These are phyloP conservation scores for Tetramitus jugosus DNA, from an alignment of 208 protist species.

Conservation along the genomic window DNA sequence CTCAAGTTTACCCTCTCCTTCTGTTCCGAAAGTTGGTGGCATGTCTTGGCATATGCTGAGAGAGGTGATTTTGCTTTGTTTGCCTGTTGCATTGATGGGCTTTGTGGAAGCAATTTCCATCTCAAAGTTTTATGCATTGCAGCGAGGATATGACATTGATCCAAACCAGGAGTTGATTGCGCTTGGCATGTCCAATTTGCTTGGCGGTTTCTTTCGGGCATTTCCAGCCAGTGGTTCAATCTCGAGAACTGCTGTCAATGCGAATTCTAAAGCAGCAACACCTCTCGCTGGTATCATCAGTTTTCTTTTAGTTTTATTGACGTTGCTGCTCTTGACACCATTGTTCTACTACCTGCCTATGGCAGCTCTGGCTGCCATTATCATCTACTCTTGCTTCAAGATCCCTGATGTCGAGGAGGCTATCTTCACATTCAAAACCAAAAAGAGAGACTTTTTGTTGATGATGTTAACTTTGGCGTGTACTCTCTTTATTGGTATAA, in stretches of 20 bases:
- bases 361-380: slow-evolving; percentile 31
- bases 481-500: slow-evolving; percentile 18
- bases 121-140: slow-evolving; percentile 21
- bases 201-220: slow-evolving; percentile 25
- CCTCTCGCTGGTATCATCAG: slow-evolving; percentile 28
- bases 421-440: background rate
- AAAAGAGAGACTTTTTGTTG: slow-evolving; percentile 17
- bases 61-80: slow-evolving; percentile 1
- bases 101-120: slow-evolving; percentile 31
- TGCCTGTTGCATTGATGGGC: slow-evolving; percentile 22
- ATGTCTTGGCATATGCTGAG: slow-evolving; percentile 12
- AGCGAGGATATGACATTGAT: slow-evolving; percentile 29
- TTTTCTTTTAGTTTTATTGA: slow-evolving; percentile 23
- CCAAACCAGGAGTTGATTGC: slow-evolving; percentile 31
- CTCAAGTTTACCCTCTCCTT: too few relatives aligned
- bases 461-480: background rate
- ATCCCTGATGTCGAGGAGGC: slow-evolving; percentile 24
- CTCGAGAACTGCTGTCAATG: slow-evolving; percentile 27
- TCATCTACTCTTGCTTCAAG: slow-evolving; percentile 15
- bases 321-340: slow-evolving; percentile 28
- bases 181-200: slow-evolving; percentile 22
- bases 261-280: slow-evolving; percentile 8
- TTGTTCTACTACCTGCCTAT: slow-evolving; percentile 37
- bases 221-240: slow-evolving; percentile 28
- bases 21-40: too few relatives aligned